Percentiles rank a stretch among this genome's conserved stretches.
Conservation (phyloP, 768 basidiomycete genomes). For the Leucocoprinus sp. region DNA sequence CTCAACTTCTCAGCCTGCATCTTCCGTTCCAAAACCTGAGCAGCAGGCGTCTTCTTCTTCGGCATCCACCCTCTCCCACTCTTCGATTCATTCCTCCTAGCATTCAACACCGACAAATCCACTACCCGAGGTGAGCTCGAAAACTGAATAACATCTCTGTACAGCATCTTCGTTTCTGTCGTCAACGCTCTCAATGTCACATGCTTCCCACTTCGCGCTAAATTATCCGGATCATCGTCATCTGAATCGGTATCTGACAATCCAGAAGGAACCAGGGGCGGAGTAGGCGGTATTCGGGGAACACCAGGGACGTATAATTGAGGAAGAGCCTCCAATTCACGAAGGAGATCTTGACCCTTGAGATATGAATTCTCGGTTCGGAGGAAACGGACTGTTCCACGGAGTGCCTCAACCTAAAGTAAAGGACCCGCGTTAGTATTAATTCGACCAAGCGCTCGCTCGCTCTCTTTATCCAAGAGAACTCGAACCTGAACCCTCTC, state of each 20-base stretch:
- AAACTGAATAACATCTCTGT: conserved; percentile 82
- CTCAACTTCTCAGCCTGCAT: conserved; percentile 68
- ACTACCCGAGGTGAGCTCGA: conserved; percentile 80
- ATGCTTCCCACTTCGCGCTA: conserved; percentile 21
- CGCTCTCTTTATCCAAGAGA: conserved; percentile 1
- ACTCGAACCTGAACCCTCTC: background rate
- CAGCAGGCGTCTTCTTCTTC: conserved; percentile 70
- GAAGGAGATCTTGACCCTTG: conserved; percentile 85
- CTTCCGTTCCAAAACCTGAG: conserved; percentile 73
- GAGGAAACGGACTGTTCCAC: conserved; percentile 87
- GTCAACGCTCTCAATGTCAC: conserved; percentile 58
- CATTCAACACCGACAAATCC: conserved; percentile 62
- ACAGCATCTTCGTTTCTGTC: conserved; percentile 79
- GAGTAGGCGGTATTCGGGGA: conserved; percentile 46
- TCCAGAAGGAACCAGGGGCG: conserved; percentile 57
- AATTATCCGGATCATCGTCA: conserved; percentile 41
- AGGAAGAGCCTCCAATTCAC: conserved; percentile 71
- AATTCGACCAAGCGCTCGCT: background rate
- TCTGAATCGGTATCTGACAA: conserved; percentile 52
- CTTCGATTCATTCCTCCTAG: conserved; percentile 41
- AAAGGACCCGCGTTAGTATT: background rate
- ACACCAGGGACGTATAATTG: conserved; percentile 40
- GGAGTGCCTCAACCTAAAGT: conserved; percentile 79
- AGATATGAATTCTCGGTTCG: conserved; percentile 90
- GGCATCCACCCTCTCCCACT: conserved; percentile 65